These are phyloP conservation scores for Tetracladium setigerum DNA, from an alignment of 495 filamentous ascomycete species.

Conservation along the genomic window DNA sequence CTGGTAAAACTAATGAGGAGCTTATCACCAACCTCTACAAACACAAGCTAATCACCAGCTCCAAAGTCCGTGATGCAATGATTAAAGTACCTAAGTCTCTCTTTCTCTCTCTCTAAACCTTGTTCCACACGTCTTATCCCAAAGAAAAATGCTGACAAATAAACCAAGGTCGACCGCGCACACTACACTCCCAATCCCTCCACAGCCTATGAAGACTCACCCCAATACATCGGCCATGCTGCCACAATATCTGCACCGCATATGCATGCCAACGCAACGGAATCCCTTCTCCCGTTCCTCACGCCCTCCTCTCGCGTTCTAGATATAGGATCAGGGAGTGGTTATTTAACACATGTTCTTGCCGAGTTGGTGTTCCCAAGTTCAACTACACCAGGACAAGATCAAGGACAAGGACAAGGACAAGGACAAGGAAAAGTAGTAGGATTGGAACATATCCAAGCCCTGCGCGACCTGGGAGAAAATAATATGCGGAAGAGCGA, in stretches of 20 bases:
- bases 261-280: slow-evolving; percentile 83
- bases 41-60: slow-evolving; percentile 62
- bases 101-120: neutral
- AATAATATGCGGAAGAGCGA: slow-evolving; percentile 66
- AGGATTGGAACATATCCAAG: slow-evolving; percentile 83
- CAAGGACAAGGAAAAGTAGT: slow-evolving; percentile 49
- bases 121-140: neutral
- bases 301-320: slow-evolving; percentile 53
- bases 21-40: slow-evolving; percentile 72
- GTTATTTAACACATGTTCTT: slow-evolving; percentile 86
- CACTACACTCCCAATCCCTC: slow-evolving; percentile 61
- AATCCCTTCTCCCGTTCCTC: slow-evolving; percentile 58
- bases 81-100: slow-evolving; percentile 46
- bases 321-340: slow-evolving; percentile 84
- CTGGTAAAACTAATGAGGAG: slow-evolving; percentile 66
- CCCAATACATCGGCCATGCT: slow-evolving; percentile 76
- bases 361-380: slow-evolving; percentile 63
- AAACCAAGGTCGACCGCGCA: slow-evolving; percentile 72
- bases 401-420: neutral
- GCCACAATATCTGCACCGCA: slow-evolving; percentile 96
- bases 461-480: slow-evolving; percentile 63
- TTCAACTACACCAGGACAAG: neutral
- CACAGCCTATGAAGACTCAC: slow-evolving; percentile 77
- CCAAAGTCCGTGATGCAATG: slow-evolving; percentile 71
- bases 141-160: neutral